Conservation (phyloP, 805 yeast species). For the Kodamaea kakaduensis region DNA sequence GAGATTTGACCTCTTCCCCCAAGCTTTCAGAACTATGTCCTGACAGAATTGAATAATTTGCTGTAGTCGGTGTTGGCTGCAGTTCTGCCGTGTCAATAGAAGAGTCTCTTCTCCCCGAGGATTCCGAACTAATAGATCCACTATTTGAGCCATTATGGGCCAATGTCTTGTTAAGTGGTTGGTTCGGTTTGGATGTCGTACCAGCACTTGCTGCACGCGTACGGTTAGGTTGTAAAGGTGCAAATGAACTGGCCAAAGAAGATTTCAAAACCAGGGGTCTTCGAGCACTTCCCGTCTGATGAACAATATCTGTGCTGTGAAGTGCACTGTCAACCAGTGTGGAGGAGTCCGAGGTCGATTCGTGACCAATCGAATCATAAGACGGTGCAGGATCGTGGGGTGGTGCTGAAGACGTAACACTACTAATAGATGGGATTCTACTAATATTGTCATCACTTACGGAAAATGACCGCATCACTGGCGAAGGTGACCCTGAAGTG, state of each 20-base stretch:
- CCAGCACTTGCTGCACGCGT: slow-evolving; percentile 1
- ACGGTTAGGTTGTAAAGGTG: slow-evolving; percentile 17
- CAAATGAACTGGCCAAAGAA: slow-evolving; percentile 32
- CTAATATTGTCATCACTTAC: slow-evolving; percentile 38
- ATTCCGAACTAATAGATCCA: slow-evolving; percentile 2
- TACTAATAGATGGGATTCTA: slow-evolving; percentile 26
- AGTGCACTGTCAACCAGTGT: too few species aligned
- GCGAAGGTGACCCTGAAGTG: slow-evolving; percentile 40
- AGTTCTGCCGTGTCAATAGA: slow-evolving; percentile 1
- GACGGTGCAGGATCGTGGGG: slow-evolving; percentile 33
- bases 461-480: slow-evolving; percentile 35
- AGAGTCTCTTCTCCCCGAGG: slow-evolving; percentile 2
- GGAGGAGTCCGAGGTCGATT: slow-evolving; percentile 3
- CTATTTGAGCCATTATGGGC: slow-evolving; percentile 2
- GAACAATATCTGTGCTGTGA: too few species aligned
- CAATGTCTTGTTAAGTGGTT: background rate
- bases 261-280: slow-evolving; percentile 23
- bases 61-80: background rate
- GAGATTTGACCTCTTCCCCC: too few species aligned
- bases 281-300: slow-evolving; percentile 10
- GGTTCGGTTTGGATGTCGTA: background rate
- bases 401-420: slow-evolving; percentile 1
- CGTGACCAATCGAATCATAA: slow-evolving; percentile 19
- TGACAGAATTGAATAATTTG: background rate
- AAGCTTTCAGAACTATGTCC: background rate